Percentiles rank a stretch among this genome's conserved stretches.
Evolutionary conservation across 1,284 basidiomycete species (phyloP).

Genomic region (Ceratobasidium sp.): DNA sequence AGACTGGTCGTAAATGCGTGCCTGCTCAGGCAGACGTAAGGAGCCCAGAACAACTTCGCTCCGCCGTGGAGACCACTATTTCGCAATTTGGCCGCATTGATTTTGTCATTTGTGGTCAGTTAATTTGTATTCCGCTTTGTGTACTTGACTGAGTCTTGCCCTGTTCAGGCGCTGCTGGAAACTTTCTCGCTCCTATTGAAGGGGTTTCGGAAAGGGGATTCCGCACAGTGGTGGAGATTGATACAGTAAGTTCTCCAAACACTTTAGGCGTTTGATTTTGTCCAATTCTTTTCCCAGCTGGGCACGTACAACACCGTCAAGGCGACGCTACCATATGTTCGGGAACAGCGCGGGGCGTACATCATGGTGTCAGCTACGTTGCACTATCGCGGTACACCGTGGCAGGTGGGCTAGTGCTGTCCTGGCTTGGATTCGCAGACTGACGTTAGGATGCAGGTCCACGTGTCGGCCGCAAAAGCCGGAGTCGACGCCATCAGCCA

Average conservation of each 20-base stretch:
- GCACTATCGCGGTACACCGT: constrained; percentile 75
- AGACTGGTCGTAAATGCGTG: constrained; percentile 77
- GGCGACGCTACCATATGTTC: constrained; percentile 79
- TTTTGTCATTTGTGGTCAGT: constrained; percentile 89
- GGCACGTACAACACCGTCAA: constrained; percentile 96
- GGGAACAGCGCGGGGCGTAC: constrained; percentile 79
- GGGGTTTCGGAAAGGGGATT: constrained; percentile 87
- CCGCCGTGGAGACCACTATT: constrained; percentile 79
- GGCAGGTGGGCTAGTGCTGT: constrained; percentile 13
- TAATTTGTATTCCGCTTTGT: not conserved
- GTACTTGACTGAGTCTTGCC: not conserved
- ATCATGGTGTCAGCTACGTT: constrained; percentile 91
- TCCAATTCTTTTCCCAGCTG: constrained; percentile 57
- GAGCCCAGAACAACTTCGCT: constrained; percentile 72
- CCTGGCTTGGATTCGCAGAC: not conserved
- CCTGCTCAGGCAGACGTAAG: constrained; percentile 85
- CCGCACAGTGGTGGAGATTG: constrained; percentile 92
- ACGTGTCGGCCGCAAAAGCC: constrained; percentile 95
- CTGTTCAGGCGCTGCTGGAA: constrained; percentile 83
- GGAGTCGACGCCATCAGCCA: constrained; percentile 87
- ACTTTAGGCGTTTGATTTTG: not conserved
- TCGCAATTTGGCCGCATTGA: constrained; percentile 87
- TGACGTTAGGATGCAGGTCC: constrained; percentile 60
- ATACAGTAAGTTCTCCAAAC: constrained; percentile 68
- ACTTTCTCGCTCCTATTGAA: constrained; percentile 86